A percentile compares a stretch with the other conserved stretches of the same genome.
Evolutionary conservation across 768 basidiomycete species (phyloP).

Genomic region (Termitomyces sp.): DNA sequence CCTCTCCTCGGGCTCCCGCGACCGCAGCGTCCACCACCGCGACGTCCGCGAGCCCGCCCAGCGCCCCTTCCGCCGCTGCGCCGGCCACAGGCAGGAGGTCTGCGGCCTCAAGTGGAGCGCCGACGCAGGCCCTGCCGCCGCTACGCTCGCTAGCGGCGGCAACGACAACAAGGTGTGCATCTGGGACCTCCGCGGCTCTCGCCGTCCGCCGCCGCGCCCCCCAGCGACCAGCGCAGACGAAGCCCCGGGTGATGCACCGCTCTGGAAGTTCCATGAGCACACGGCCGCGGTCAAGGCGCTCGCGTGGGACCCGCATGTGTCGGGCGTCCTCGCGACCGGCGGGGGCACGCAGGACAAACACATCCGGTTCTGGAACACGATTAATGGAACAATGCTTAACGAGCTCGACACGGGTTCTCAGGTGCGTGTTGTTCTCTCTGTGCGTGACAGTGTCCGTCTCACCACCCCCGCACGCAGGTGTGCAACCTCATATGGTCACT

Average conservation of each 20-base stretch:
- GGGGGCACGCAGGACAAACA: conserved; percentile 99
- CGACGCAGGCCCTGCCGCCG: conserved; percentile 26
- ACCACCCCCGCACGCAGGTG: no score
- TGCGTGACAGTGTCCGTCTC: no score
- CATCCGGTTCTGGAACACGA: conserved; percentile 95
- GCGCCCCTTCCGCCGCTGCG: conserved; percentile 64
- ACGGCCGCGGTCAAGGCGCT: conserved; percentile 96
- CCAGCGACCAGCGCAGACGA: conserved; percentile 14
- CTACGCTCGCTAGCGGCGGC: conserved; percentile 84
- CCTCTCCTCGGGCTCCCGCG: conserved; percentile 86
- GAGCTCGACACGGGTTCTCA: conserved; percentile 94
- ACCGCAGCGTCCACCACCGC: conserved; percentile 85
- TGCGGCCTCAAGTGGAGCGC: conserved; percentile 90
- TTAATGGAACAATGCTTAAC: conserved; percentile 76
- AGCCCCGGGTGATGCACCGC: conserved; percentile 49
- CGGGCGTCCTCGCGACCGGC: conserved; percentile 87
- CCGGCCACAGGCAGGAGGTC: conserved; percentile 87
- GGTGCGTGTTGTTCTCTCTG: no score
- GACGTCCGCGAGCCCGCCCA: conserved; percentile 73
- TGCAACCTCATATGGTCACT: conserved; percentile 97
- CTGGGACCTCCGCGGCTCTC: conserved; percentile 76
- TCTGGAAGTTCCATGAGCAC: conserved; percentile 96
- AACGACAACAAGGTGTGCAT: conserved; percentile 99
- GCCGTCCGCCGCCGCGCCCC: neutral
- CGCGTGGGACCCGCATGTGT: conserved; percentile 95